Percentiles rank a stretch among this genome's conserved stretches.
phyloP scores from a whole-genome alignment of 2,329 filamentous ascomycete genomes.

The Alternaria gansuensis region DNA sequence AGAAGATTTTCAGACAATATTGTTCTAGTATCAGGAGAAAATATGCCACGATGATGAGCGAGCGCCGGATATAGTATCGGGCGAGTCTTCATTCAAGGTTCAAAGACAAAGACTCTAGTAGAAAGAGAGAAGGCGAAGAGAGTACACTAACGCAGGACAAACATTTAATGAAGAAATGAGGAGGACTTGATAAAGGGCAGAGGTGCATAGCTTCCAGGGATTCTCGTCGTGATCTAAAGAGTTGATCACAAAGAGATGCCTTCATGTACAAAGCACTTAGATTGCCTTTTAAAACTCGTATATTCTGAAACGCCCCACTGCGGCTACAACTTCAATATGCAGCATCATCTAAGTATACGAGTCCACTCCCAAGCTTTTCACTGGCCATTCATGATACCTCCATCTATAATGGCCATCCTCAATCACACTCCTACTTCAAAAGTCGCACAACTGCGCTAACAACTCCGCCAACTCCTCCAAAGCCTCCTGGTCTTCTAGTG shows the following conservation, averaged over 20 bases:
- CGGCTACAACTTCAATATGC: background rate
- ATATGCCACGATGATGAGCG: background rate
- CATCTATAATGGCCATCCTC: too few species aligned
- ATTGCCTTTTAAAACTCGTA: too few species aligned
- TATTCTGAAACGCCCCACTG: background rate
- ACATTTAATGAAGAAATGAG: background rate
- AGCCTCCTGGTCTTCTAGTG: slow-evolving; percentile 70
- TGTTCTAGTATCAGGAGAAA: background rate
- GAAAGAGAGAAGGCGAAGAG: background rate
- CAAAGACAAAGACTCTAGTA: background rate
- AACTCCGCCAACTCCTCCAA: slow-evolving; percentile 67
- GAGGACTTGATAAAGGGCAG: background rate
- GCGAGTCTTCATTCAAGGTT: background rate
- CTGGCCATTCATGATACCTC: background rate
- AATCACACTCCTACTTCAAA: slow-evolving; percentile 18
- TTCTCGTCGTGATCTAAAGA: background rate
- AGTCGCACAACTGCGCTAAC: slow-evolving; percentile 48
- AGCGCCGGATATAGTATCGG: background rate
- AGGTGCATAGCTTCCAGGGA: background rate
- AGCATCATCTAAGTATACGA: background rate
- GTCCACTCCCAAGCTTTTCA: background rate
- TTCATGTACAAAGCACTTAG: background rate
- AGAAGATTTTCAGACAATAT: background rate
- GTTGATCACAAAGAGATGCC: background rate
- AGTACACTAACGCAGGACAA: background rate